Conservation (phyloP, 345 rosid species). For the Geranium brycei region DNA sequence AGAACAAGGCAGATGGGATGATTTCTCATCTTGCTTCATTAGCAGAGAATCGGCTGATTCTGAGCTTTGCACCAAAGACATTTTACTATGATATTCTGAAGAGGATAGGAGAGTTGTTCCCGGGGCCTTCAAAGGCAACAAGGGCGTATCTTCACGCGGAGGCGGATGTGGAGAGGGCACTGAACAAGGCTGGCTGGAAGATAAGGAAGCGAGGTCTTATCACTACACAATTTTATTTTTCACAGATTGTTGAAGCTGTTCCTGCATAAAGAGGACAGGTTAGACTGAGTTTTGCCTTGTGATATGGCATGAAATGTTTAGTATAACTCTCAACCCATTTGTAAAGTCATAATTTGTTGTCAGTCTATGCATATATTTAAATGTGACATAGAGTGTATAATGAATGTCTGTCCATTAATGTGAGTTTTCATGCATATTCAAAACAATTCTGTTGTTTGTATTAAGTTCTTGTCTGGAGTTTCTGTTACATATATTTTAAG, state of each 20-base stretch:
- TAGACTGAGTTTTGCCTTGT: conserved; percentile 7
- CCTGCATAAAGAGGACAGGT: conserved; percentile 34
- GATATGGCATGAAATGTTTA: background rate
- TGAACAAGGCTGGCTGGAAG: conserved; percentile 83
- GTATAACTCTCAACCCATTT: background rate
- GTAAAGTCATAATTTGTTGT: background rate
- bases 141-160: conserved; percentile 86
- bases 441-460: background rate
- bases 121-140: conserved; percentile 94
- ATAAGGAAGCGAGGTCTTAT: conserved; percentile 65
- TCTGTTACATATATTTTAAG: background rate
- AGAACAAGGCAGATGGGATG: conserved; percentile 87
- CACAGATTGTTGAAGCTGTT: conserved; percentile 75
- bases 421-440: background rate
- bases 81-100: conserved; percentile 68
- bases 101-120: conserved; percentile 85
- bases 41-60: conserved; percentile 60
- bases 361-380: background rate
- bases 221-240: conserved; percentile 73
- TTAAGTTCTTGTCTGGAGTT: background rate
- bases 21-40: conserved; percentile 85
- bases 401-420: background rate
- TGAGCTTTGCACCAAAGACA: conserved; percentile 92
- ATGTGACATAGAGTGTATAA: background rate
- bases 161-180: conserved; percentile 74